phyloP scores from a whole-genome alignment of 2,329 filamentous ascomycete species.

The Trichoderma sp. region DNA sequence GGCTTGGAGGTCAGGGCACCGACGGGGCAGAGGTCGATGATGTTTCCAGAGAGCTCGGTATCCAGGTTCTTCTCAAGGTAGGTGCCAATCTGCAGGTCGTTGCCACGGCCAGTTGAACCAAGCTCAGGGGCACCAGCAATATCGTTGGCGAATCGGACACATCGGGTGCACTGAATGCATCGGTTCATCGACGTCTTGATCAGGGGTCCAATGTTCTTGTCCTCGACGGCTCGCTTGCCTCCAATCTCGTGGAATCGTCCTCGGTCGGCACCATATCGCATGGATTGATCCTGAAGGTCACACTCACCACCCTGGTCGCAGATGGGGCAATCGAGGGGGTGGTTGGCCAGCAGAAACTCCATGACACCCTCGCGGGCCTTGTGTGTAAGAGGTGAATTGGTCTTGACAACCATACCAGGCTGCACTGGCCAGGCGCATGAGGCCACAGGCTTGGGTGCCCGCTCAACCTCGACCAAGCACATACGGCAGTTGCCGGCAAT shows the following conservation, averaged over 20 bases:
- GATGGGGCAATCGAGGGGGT: conserved; percentile 93
- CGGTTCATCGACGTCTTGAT: conserved; percentile 99
- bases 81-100: conserved; percentile 96
- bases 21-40: conserved; percentile 97
- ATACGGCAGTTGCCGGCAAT: conserved; percentile 99
- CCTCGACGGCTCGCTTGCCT: conserved; percentile 96
- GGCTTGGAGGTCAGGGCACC: conserved; percentile 96
- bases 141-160: conserved; percentile 96
- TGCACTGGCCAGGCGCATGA: conserved; percentile 99
- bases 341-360: conserved; percentile 97
- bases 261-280: conserved; percentile 95
- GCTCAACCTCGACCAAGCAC: conserved; percentile 98
- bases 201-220: conserved; percentile 97
- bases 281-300: conserved; percentile 98
- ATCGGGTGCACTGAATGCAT: conserved; percentile 98
- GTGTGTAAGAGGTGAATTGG: conserved; percentile 91
- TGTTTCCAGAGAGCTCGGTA: conserved; percentile 92
- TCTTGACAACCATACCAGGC: conserved; percentile 99
- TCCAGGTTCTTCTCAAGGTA: conserved; percentile 94
- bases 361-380: conserved; percentile 98
- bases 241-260: conserved; percentile 94
- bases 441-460: conserved; percentile 92
- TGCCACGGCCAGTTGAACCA: conserved; percentile 91
- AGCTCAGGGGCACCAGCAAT: conserved; percentile 94
- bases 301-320: conserved; percentile 99